phyloP scores from a whole-genome alignment of 2,329 filamentous ascomycete species.

The Pseudogymnoascus destructans region DNA sequence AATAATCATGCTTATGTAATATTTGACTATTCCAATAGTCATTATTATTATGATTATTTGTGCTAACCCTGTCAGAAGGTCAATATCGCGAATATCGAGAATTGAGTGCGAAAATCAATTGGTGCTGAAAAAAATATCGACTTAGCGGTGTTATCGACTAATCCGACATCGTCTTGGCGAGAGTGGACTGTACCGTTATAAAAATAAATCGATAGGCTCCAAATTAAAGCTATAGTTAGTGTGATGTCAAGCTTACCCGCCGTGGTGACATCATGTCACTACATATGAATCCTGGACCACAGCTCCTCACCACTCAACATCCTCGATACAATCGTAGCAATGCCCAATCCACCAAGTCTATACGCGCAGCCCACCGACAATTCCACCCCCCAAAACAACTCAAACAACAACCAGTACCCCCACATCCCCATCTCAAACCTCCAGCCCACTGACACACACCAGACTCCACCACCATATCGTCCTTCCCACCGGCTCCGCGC shows the following conservation, averaged over 20 bases:
- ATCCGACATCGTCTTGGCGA: too few relatives aligned
- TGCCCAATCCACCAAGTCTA: slow-evolving; percentile 5
- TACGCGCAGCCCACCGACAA: not conserved
- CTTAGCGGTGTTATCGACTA: too few relatives aligned
- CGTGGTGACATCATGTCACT: slow-evolving; percentile 2
- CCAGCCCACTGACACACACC: not conserved
- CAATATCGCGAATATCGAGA: too few relatives aligned
- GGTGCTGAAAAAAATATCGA: too few relatives aligned
- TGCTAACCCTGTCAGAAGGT: too few relatives aligned
- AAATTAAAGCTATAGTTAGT: not conserved
- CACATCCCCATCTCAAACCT: not conserved
- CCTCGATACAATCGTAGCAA: not conserved
- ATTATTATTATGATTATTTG: too few relatives aligned
- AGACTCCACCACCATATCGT: not conserved
- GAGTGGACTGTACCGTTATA: too few relatives aligned
- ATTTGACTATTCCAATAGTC: too few relatives aligned
- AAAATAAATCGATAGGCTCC: not conserved
- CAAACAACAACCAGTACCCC: not conserved
- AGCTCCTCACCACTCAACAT: not conserved
- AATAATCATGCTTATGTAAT: too few relatives aligned
- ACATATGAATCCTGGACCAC: not conserved
- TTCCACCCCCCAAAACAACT: not conserved
- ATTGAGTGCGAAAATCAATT: too few relatives aligned
- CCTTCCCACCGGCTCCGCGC: not conserved
- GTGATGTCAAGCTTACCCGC: not conserved